Conservation (phyloP, 2,329 filamentous ascomycete species). For the Tricladium varicosporioides region DNA sequence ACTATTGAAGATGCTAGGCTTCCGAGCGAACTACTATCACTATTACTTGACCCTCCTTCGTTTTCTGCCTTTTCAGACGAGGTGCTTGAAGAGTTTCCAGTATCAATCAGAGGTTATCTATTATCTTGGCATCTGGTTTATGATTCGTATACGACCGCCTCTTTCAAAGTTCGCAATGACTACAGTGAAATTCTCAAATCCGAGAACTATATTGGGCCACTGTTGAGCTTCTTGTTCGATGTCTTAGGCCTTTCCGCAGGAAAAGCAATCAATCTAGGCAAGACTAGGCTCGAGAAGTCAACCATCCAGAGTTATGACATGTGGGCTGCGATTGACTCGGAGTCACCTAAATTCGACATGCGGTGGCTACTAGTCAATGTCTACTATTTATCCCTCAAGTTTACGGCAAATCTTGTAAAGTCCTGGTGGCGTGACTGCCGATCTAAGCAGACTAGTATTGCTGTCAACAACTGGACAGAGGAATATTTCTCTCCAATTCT, state of each 20-base stretch:
- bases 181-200: constrained; percentile 79
- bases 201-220: constrained; percentile 62
- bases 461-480: constrained; percentile 81
- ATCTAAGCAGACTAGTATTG: constrained; percentile 74
- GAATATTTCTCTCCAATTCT: constrained; percentile 76
- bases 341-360: constrained; percentile 68
- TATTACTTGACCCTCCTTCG: constrained; percentile 76
- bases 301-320: constrained; percentile 57
- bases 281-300: constrained; percentile 57
- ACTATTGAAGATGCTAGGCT: constrained; percentile 56
- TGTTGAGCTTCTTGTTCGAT: constrained; percentile 80
- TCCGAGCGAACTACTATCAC: constrained; percentile 79
- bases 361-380: constrained; percentile 84
- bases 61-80: constrained; percentile 65
- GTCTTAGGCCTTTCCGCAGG: constrained; percentile 77
- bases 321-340: constrained; percentile 50
- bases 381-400: constrained; percentile 78
- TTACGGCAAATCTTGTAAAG: constrained; percentile 76
- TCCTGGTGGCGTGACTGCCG: constrained; percentile 81
- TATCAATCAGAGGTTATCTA: constrained; percentile 73
- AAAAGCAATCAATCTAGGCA: constrained; percentile 70
- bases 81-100: constrained; percentile 66
- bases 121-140: constrained; percentile 89
- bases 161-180: constrained; percentile 77
- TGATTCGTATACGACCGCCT: constrained; percentile 75